Evolutionary conservation across 768 basidiomycete species (phyloP), one percentile per base, ranked within the genome.

Genomic region (Lactarius pseudohatsudake): DNA sequence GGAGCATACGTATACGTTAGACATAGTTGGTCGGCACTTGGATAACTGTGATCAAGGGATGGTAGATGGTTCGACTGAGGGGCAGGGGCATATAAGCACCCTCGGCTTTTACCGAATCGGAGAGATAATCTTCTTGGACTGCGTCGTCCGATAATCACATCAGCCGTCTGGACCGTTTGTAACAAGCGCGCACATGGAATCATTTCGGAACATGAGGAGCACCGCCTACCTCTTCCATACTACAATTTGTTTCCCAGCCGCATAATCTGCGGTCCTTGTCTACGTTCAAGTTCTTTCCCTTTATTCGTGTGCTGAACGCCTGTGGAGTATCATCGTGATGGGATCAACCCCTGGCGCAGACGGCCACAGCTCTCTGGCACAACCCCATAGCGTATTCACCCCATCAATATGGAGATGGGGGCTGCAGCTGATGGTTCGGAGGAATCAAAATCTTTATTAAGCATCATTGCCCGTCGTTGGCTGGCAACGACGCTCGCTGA

Each of bases 1-100:
- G 28, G 26, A 26, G 74, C 79, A 73, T 71, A 82, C 80, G 69
- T 68, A 81, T 59, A 81, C 79, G 78, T 77, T 75, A 32, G 78
- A 63, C 77, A 78, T 77, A 72, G 57, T 72, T 69, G 68, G 7
- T 57, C 34, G 4, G 58, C 22, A 36, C 34, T 47, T 62, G 58
- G 66, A 66, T 57, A 66, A 65, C 50, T 53, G 40, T 64, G 70
- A 64, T 61, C 67, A 58, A 66, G 65, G 64, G 70, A 63, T 41
- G 65, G 57, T 66, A 53, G 66, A 20, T 18, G 9, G 30, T 9
- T 8, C 1, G 58, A 59, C 55, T 59, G 61, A 68, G 60, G 66
- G 61, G 67, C 55, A 68, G 57, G 38, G 64, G 53, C 60, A 68
- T 71, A 59, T 69, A 68, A 60, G 56, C 60, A 67, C 61, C 62